A percentile compares a stretch with the other conserved stretches of the same genome.
Conservation (phyloP, 2,329 filamentous ascomycete species). For the Colletotrichum tofieldiae region DNA sequence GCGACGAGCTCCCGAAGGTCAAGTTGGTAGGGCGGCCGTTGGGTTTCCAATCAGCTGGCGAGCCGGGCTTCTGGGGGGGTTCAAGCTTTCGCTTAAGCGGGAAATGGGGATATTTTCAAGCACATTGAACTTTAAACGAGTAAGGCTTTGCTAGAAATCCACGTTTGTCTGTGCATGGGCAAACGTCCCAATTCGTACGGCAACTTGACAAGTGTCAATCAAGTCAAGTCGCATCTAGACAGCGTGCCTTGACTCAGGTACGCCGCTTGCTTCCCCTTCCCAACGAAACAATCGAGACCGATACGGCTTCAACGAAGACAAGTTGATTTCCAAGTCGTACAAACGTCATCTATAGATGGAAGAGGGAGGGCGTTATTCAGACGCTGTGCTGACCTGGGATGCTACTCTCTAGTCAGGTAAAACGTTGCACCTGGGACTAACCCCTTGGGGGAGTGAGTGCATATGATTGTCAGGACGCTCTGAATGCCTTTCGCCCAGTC, state of each 20-base stretch:
- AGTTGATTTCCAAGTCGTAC: not conserved
- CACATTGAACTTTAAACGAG: constrained; percentile 10
- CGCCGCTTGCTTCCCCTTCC: not conserved
- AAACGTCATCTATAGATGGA: not conserved
- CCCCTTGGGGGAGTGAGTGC: too few species aligned
- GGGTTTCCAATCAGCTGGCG: constrained; percentile 19
- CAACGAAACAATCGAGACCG: not conserved
- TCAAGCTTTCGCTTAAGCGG: constrained; percentile 9
- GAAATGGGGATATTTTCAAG: not conserved
- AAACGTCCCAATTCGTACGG: constrained; percentile 18
- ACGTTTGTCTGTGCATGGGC: constrained; percentile 15
- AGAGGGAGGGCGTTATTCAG: not conserved
- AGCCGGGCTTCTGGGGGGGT: not conserved
- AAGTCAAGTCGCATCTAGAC: not conserved
- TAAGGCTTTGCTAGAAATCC: constrained; percentile 14
- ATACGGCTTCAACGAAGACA: not conserved
- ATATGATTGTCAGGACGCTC: too few species aligned
- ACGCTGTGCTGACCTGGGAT: too few species aligned
- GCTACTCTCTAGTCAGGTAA: not conserved
- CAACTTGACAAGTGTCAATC: constrained; percentile 30
- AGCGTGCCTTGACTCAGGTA: constrained; percentile 4
- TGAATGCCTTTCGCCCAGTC: too few species aligned
- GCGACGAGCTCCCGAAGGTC: constrained; percentile 13
- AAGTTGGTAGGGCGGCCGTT: not conserved
- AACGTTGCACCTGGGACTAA: too few species aligned